Base-by-base conservation (phyloP, 164 flowering plant genomes). In the Aristolochia californica region DNA sequence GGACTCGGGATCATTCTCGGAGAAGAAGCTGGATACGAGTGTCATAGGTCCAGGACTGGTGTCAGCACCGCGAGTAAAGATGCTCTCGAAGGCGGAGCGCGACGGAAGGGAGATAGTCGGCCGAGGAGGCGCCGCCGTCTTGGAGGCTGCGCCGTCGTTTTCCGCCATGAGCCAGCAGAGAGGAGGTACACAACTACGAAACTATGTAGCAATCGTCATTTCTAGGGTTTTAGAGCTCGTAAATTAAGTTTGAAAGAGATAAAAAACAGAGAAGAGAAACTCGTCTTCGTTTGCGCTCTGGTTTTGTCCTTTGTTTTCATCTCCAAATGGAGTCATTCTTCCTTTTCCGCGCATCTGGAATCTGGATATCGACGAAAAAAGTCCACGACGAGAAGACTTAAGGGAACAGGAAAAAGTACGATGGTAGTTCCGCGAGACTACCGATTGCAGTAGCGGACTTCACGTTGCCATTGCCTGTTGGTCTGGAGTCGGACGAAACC, bases 41-140 rank as follows among this genome's bases (percentile, higher is more conserved):
- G 95, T 83, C 87, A 91, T 71, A 21, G 98, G 97, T n/a, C 98
- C 96, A 4, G 98, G 98, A 51, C 95, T 91, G 5, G 66, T 61
- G 20, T 74, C 79, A 5, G 28, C 74, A 4, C 66, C 66, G 18
- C 78, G 79, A 5, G 57, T 9, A 67, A 81, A 83, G 45, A 81
- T 20, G 55, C 64, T 52, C 26, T 82, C 96, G 53, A 73, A 47
- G 11, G 85, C 48, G 0, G 83, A 61, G 5, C 87, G 71, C 0
- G 85, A 80, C 0, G 97, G 97, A 13, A 84, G 76, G 20, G 77
- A 24, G 13, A 88, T 75, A 1, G 84, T 72, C 0, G 94, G 89
- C 3, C 80, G 77, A 23, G 64, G 22, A 5, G 72, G 61, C 48
- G 28, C 13, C 28, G 27, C 12, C 56, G 64, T 43, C 59, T 54